Evolutionary conservation across 2,329 filamentous ascomycete genomes (phyloP), one percentile per base, ranked within the genome.

Genomic region (Ophiostoma angusticollis): DNA sequence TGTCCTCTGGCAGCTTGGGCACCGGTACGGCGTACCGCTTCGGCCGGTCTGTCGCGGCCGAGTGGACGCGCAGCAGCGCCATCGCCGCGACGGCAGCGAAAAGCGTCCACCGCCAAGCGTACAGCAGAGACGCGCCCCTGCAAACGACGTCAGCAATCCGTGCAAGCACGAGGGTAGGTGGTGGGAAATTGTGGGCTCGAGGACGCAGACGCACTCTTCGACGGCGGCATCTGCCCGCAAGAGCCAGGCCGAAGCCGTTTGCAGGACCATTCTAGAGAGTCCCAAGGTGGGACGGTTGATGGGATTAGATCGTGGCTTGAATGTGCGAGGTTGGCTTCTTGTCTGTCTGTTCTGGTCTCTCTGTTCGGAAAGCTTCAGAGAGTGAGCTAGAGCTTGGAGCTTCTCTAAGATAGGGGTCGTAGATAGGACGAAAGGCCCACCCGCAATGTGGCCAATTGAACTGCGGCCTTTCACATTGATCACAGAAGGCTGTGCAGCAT

Each of bases 21-120:
- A 69, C 51, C 5, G 73, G 66, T 22, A 85, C 69, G 32, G 58
- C 60, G 59, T 82, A 86, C 24, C 62, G 63, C 30, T 74, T 68
- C 8, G 70, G 61, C 46, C 50, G 54, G 39, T 62, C 59, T 6
- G 29, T 27, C 13, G 22, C 31, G 18, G 18, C 34, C 7, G n/a
- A 54, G 31, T 57, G 41, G 30, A 50, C 31, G 31, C 62, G 44
- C n/a, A 48, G 40, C 31, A 48, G 37, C 22, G 48, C 24, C 11
- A 35, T 29, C 8, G 38, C 23, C 4, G 38, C 41, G 5, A 8
- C 39, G 12, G 34, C 32, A 4, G 39, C 40, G 3, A 40, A 21
- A 17, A 37, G 29, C 4, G 40, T 34, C 45, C 45, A 47, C 13
- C 35, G 9, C 31, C 32, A 29, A 6, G 47, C 33, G 21, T 12